A percentile compares a stretch with the other conserved stretches of the same genome.
Conservation (phyloP, 1,284 basidiomycete species). For the Amylostereum areolatum region DNA sequence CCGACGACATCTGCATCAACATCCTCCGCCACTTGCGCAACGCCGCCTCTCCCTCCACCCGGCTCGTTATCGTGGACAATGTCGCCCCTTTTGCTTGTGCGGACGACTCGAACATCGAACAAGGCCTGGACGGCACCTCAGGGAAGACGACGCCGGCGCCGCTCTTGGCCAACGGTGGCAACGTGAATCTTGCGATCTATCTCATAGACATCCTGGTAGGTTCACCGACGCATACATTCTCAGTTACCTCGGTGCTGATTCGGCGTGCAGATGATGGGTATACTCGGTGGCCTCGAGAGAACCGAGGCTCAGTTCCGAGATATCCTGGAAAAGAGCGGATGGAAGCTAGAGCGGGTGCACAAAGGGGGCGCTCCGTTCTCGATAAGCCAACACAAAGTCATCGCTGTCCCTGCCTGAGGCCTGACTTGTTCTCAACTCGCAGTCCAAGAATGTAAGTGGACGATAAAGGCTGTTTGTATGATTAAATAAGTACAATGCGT, state of each 20-base stretch:
- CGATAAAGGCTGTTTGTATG: no score
- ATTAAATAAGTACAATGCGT: no score
- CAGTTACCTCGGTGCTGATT: no score
- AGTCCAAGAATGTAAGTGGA: no score
- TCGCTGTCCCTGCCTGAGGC: slow-evolving; percentile 5
- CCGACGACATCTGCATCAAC: slow-evolving; percentile 11
- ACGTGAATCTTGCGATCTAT: background rate
- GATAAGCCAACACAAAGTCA: slow-evolving; percentile 1
- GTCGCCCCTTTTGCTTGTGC: background rate
- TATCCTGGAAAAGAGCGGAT: slow-evolving; percentile 11
- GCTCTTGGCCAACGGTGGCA: background rate
- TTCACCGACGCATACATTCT: background rate
- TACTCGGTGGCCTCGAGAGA: slow-evolving; percentile 12
- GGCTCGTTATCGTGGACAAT: slow-evolving; percentile 2
- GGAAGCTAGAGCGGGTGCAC: slow-evolving; percentile 9
- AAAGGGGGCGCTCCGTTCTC: background rate
- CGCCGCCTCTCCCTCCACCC: slow-evolving; percentile 11
- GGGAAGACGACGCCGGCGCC: background rate
- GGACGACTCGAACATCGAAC: slow-evolving; percentile 6
- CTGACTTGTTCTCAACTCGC: background rate
- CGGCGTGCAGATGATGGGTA: slow-evolving; percentile 10
- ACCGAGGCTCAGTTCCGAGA: slow-evolving; percentile 9
- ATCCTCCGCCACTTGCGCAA: slow-evolving; percentile 19
- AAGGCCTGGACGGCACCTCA: slow-evolving; percentile 4
- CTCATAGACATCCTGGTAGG: background rate